Conservation (phyloP, 805 yeast species). For the Saccharomycopsis oosterbeekiorum region DNA sequence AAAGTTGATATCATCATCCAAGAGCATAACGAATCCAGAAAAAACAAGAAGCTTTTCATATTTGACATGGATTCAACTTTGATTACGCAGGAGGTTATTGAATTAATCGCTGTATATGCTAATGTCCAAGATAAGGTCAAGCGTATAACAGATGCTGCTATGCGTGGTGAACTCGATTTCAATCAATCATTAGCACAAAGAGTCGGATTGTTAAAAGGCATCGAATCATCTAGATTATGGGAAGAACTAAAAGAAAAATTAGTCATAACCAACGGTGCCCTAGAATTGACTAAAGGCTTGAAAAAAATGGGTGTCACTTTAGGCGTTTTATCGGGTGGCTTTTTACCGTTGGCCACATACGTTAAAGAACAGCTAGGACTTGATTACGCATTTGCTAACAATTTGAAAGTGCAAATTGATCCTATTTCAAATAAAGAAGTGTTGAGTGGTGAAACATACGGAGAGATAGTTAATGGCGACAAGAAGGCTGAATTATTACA, state of each 20-base stretch:
- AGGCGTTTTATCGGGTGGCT: constrained; percentile 94
- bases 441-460: constrained; percentile 69
- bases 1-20: constrained; percentile 38
- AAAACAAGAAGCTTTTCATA: constrained; percentile 49
- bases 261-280: constrained; percentile 76
- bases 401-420: constrained; percentile 39
- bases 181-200: constrained; percentile 67
- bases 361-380: constrained; percentile 58
- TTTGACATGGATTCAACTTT: constrained; percentile 98
- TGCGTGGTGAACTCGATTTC: constrained; percentile 96
- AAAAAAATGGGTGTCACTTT: constrained; percentile 52
- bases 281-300: constrained; percentile 55
- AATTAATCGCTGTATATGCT: constrained; percentile 90
- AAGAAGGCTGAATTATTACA: constrained; percentile 67
- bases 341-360: constrained; percentile 74
- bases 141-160: constrained; percentile 82
- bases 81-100: constrained; percentile 94
- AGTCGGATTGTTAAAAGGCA: constrained; percentile 73
- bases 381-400: constrained; percentile 87
- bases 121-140: constrained; percentile 80
- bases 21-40: constrained; percentile 26
- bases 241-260: constrained; percentile 64
- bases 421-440: constrained; percentile 30
- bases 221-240: constrained; percentile 64
- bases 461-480: constrained; percentile 78